A percentile compares a stretch with the other conserved stretches of the same genome.
Evolutionary conservation across 176 grass and related monocot species (phyloP).

Genomic region (Olyra latifolia): DNA sequence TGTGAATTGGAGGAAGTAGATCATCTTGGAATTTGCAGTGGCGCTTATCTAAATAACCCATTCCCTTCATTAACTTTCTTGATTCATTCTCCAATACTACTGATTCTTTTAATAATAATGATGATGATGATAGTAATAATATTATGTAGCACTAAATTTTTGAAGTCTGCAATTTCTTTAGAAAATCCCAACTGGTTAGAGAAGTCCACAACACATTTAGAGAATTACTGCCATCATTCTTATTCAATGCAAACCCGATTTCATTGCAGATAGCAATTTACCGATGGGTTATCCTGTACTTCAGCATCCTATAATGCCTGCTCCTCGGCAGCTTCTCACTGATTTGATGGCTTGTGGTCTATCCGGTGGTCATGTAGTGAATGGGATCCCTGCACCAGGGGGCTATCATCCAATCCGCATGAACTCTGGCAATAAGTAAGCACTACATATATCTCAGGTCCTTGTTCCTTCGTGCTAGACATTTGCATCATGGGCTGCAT

Average conservation of each 20-base stretch:
- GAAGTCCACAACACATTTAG: background rate
- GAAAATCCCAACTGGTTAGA: background rate
- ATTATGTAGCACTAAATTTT: background rate
- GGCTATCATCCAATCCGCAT: conserved; percentile 85
- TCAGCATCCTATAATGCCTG: conserved; percentile 78
- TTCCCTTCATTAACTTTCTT: no score
- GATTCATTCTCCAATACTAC: no score
- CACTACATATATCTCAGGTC: conserved; percentile 27
- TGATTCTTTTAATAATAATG: no score
- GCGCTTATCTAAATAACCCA: no score
- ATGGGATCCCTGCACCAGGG: conserved; percentile 81
- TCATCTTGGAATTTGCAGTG: no score
- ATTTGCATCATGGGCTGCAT: background rate
- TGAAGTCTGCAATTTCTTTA: background rate
- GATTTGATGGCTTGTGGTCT: conserved; percentile 68
- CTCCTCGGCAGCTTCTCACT: conserved; percentile 62
- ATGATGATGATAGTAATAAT: no score
- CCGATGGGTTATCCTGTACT: conserved; percentile 97
- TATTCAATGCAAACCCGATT: conserved; percentile 59
- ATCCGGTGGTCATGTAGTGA: conserved; percentile 81
- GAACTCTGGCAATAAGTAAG: conserved; percentile 95
- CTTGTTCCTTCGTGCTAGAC: background rate
- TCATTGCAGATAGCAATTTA: conserved; percentile 84
- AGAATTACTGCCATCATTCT: conserved; percentile 24
- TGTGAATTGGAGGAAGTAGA: no score